Evolutionary conservation across 345 rosid species (phyloP).

Genomic region (Rubroshorea leprosula): DNA sequence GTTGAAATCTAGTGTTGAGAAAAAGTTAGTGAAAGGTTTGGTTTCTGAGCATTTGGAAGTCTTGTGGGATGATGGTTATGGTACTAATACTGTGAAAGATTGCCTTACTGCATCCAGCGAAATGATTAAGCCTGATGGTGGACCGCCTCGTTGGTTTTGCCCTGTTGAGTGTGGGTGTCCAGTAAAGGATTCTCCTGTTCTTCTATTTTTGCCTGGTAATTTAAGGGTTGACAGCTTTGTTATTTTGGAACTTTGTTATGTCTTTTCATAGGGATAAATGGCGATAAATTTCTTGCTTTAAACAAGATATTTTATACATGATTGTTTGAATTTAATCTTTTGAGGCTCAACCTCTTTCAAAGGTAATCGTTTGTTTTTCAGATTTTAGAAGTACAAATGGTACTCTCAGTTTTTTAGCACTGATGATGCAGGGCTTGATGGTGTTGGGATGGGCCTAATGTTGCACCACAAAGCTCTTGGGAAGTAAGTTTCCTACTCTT

Average conservation of each 20-base stretch:
- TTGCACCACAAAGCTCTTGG: constrained; percentile 90
- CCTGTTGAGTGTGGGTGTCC: constrained; percentile 78
- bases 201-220: constrained; percentile 80
- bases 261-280: not conserved
- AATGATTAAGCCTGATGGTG: constrained; percentile 62
- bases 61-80: constrained; percentile 90
- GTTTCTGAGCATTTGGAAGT: constrained; percentile 38
- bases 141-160: constrained; percentile 88
- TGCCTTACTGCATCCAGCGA: constrained; percentile 50
- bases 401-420: not conserved
- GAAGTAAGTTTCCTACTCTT: constrained; percentile 43
- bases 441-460: constrained; percentile 72
- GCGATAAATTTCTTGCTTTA: no score
- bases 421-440: constrained; percentile 37
- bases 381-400: not conserved
- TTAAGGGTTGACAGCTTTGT: not conserved
- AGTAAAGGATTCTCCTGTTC: constrained; percentile 52
- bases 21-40: constrained; percentile 24
- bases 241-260: not conserved
- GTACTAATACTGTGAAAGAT: constrained; percentile 54
- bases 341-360: not conserved
- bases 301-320: not conserved
- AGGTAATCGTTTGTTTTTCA: not conserved
- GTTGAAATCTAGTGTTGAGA: constrained; percentile 21
- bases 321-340: not conserved